These are phyloP conservation scores for Glebionis coronaria DNA, from an alignment of 129 eudicot species.

Conservation along the genomic window DNA sequence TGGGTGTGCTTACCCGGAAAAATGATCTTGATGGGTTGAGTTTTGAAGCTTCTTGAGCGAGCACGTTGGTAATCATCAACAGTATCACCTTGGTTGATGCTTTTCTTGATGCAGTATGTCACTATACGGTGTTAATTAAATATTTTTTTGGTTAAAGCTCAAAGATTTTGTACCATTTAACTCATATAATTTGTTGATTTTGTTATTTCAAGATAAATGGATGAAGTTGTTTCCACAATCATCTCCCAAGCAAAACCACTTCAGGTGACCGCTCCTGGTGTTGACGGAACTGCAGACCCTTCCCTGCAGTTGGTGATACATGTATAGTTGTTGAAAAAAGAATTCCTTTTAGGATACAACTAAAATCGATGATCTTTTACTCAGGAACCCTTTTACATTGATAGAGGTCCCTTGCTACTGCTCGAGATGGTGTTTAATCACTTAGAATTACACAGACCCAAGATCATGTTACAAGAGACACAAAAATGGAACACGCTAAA, in stretches of 20 bases:
- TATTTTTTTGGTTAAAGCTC: background rate
- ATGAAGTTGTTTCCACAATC: conserved; percentile 83
- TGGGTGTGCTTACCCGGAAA: conserved; percentile 41
- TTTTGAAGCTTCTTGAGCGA: conserved; percentile 66
- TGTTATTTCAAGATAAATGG: conserved; percentile 79
- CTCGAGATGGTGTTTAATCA: no score
- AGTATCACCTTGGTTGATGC: no score
- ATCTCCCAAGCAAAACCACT: conserved; percentile 81
- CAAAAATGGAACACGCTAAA: no score
- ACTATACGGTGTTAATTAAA: background rate
- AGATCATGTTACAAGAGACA: no score
- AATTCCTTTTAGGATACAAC: no score
- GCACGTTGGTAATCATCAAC: conserved; percentile 76
- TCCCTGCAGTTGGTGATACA: conserved; percentile 68
- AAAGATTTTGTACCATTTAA: background rate
- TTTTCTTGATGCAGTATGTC: no score
- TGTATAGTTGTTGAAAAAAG: no score
- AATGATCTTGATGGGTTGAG: conserved; percentile 35
- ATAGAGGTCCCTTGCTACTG: no score
- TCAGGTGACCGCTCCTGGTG: conserved; percentile 66
- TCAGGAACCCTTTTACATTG: no score
- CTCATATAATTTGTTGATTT: conserved; percentile 12
- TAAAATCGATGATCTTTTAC: no score
- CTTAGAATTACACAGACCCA: no score
- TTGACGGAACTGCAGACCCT: conserved; percentile 64